These are phyloP conservation scores for Colletotrichum karsti DNA, from an alignment of 2,329 filamentous ascomycete species.

Conservation along the genomic window DNA sequence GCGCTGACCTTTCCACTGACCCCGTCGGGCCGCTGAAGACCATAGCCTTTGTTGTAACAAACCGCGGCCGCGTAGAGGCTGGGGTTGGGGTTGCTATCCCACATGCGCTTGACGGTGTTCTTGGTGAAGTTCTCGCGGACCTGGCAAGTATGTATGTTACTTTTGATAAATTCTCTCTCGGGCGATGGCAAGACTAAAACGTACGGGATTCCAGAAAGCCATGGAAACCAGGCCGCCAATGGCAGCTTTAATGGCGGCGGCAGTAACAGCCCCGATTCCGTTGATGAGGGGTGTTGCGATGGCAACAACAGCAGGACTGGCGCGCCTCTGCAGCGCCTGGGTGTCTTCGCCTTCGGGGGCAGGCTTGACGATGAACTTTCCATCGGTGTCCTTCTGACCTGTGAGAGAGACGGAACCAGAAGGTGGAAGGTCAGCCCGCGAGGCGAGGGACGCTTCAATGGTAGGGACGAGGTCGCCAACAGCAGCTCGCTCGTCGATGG, in stretches of 20 bases:
- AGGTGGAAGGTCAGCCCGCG: conserved; percentile 13
- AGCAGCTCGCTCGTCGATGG: neutral
- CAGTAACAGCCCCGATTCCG: conserved; percentile 3
- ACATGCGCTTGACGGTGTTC: conserved; percentile 29
- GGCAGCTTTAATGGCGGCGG: conserved; percentile 14
- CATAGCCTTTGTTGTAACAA: conserved; percentile 33
- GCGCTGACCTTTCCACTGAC: conserved; percentile 14
- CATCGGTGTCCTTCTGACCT: conserved; percentile 9
- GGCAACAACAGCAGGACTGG: conserved; percentile 33
- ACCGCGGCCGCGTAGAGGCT: conserved; percentile 21
- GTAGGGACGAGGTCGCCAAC: neutral
- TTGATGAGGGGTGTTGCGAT: neutral
- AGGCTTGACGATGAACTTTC: conserved; percentile 8
- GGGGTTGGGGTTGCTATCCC: conserved; percentile 28
- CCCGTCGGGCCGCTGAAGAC: conserved; percentile 10
- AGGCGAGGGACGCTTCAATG: neutral
- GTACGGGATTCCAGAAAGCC: conserved; percentile 25
- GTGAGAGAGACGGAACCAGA: neutral
- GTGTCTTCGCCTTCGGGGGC: conserved; percentile 13
- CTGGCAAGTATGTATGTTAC: neutral
- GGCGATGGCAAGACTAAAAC: conserved; percentile 4
- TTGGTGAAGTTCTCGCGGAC: conserved; percentile 32
- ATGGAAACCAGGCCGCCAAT: neutral
- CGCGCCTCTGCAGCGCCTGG: conserved; percentile 13
- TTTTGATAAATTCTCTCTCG: too few species aligned